Evolutionary conservation across 2,329 filamentous ascomycete species (phyloP).

Genomic region (Phyllosticta citrichinensis): DNA sequence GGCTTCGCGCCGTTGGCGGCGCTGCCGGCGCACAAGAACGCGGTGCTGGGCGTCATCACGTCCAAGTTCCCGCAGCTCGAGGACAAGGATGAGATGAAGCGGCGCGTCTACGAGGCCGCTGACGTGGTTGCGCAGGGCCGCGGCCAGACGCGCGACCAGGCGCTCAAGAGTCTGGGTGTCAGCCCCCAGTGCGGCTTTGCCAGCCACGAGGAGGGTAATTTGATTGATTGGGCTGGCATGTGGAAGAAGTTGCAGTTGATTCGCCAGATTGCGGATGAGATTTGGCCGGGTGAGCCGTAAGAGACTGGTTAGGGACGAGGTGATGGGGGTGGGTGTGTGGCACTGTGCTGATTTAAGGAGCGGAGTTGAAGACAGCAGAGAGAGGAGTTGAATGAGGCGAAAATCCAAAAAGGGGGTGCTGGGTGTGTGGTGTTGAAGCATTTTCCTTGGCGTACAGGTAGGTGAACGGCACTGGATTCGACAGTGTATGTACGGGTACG

Average conservation of each 20-base stretch:
- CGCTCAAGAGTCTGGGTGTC: conserved; percentile 48
- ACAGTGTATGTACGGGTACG: background rate
- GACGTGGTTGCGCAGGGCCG: conserved; percentile 57
- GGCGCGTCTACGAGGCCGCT: conserved; percentile 37
- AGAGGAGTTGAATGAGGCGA: background rate
- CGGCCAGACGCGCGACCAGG: conserved; percentile 52
- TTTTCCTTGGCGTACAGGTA: background rate
- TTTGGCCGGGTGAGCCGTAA: conserved; percentile 50
- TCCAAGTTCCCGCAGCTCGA: conserved; percentile 33
- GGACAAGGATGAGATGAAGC: conserved; percentile 32
- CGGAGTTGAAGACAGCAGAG: background rate
- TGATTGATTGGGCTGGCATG: conserved; percentile 57
- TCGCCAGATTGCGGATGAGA: conserved; percentile 59
- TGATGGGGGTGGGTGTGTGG: conserved; percentile 38
- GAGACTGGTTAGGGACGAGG: conserved; percentile 33
- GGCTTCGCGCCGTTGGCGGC: conserved; percentile 33
- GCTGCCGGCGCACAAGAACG: conserved; percentile 33
- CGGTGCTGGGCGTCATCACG: conserved; percentile 33
- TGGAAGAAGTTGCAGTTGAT: conserved; percentile 59
- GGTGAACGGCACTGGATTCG: no score
- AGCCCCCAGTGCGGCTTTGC: conserved; percentile 35
- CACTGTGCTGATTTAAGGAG: conserved; percentile 1
- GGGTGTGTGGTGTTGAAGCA: background rate
- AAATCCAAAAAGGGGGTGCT: background rate
- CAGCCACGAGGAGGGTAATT: conserved; percentile 61